Evolutionary conservation across 2,329 filamentous ascomycete species (phyloP).

Genomic region (Colletotrichum kahawae): DNA sequence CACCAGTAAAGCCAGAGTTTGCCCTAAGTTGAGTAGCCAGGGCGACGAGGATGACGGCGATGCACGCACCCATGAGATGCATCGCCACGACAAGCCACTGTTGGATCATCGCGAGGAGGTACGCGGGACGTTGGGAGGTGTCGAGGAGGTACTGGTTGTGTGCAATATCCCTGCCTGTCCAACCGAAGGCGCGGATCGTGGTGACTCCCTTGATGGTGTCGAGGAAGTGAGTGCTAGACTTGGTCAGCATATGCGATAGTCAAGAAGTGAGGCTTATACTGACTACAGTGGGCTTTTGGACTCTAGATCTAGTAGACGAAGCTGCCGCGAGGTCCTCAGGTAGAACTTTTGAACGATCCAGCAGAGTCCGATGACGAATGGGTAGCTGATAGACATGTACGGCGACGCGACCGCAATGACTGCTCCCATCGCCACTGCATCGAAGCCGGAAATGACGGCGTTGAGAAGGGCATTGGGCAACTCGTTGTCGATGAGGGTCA

Average conservation of each 20-base stretch:
- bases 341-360: slow-evolving; percentile 59
- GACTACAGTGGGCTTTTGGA: slow-evolving; percentile 59
- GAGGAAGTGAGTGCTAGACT: slow-evolving; percentile 45
- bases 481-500: slow-evolving; percentile 38
- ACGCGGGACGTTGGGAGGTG: slow-evolving; percentile 57
- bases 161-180: slow-evolving; percentile 46
- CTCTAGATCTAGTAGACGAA: slow-evolving; percentile 62
- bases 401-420: slow-evolving; percentile 43
- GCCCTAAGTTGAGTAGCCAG: slow-evolving; percentile 45
- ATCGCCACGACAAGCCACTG: slow-evolving; percentile 58
- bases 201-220: slow-evolving; percentile 56
- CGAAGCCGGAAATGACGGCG: slow-evolving; percentile 15
- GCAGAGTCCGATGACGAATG: slow-evolving; percentile 44
- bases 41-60: slow-evolving; percentile 52
- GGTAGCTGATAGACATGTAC: slow-evolving; percentile 50
- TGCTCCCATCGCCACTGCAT: slow-evolving; percentile 42
- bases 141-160: slow-evolving; percentile 52
- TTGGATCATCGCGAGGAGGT: slow-evolving; percentile 59
- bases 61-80: slow-evolving; percentile 49
- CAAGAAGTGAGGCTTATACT: neutral
- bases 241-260: neutral
- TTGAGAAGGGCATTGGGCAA: slow-evolving; percentile 34
- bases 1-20: slow-evolving; percentile 37
- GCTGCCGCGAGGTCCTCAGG: slow-evolving; percentile 60
- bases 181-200: slow-evolving; percentile 60